These are phyloP conservation scores for Saccharomycopsis microspora DNA, from an alignment of 805 yeast genomes.

Conservation along the genomic window DNA sequence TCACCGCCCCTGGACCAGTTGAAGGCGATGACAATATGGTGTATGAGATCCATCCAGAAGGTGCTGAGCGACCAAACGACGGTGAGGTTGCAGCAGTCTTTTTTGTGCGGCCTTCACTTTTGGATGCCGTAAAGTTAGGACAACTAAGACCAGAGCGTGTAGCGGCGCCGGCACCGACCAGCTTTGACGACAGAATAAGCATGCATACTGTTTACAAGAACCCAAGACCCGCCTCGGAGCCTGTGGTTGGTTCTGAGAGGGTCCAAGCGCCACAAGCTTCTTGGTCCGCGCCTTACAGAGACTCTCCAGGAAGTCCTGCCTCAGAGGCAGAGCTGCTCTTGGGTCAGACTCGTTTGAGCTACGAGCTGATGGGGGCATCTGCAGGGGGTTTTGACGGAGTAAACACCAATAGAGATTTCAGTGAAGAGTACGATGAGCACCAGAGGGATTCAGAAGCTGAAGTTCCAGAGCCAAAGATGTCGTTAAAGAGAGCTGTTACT, in stretches of 20 bases:
- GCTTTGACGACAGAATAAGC: background rate
- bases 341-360: too few species aligned
- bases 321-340: background rate
- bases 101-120: slow-evolving; percentile 25
- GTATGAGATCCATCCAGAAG: slow-evolving; percentile 8
- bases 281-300: slow-evolving; percentile 2
- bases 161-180: background rate
- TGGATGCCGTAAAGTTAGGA: slow-evolving; percentile 27
- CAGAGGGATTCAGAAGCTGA: background rate
- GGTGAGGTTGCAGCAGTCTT: slow-evolving; percentile 1
- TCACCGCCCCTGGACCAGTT: background rate
- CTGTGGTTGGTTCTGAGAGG: background rate
- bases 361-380: too few species aligned
- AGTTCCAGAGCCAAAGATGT: background rate
- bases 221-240: slow-evolving; percentile 3
- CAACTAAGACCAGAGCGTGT: background rate
- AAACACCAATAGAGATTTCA: too few species aligned
- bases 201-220: background rate
- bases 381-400: too few species aligned
- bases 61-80: background rate
- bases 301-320: background rate
- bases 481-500: background rate
- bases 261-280: background rate
- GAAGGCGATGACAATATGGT: background rate
- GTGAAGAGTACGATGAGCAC: background rate